A percentile compares a stretch with the other conserved stretches of the same genome.
These are phyloP conservation scores for Cladosporium sp. DNA, from an alignment of 2,329 filamentous ascomycete species.

Conservation along the genomic window DNA sequence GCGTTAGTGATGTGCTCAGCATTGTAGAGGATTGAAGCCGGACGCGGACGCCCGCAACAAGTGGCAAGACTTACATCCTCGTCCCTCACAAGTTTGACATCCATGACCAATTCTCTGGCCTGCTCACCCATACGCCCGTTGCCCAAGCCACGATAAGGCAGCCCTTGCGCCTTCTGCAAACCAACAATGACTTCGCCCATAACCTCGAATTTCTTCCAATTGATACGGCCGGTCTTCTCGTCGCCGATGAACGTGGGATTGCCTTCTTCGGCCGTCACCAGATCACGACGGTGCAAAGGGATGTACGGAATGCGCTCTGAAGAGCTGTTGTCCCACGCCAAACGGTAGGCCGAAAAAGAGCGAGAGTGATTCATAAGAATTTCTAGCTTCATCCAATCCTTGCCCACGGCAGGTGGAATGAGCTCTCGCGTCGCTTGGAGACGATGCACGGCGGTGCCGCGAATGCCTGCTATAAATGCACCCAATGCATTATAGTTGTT, in stretches of 20 bases:
- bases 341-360: conserved; percentile 89
- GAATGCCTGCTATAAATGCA: conserved; percentile 90
- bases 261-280: conserved; percentile 88
- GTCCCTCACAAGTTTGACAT: conserved; percentile 76
- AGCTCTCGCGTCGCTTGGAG: conserved; percentile 74
- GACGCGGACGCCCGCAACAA: background rate
- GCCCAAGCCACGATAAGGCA: conserved; percentile 67
- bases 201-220: conserved; percentile 98
- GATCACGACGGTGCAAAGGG: conserved; percentile 80
- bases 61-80: conserved; percentile 68
- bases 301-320: conserved; percentile 89
- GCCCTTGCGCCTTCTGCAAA: conserved; percentile 86
- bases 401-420: conserved; percentile 66
- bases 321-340: conserved; percentile 95
- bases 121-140: conserved; percentile 44
- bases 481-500: conserved; percentile 98
- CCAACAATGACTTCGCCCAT: conserved; percentile 87
- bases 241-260: conserved; percentile 81
- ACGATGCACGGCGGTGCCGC: conserved; percentile 79
- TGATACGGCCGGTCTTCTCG: conserved; percentile 57
- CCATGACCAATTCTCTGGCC: conserved; percentile 70
- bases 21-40: background rate
- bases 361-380: conserved; percentile 92
- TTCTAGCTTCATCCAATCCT: conserved; percentile 81
- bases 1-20: conserved; percentile 15